Evolutionary conservation across 768 basidiomycete genomes (phyloP), one percentile per base, ranked within the genome.

Genomic region (Hypholoma fasciculare): DNA sequence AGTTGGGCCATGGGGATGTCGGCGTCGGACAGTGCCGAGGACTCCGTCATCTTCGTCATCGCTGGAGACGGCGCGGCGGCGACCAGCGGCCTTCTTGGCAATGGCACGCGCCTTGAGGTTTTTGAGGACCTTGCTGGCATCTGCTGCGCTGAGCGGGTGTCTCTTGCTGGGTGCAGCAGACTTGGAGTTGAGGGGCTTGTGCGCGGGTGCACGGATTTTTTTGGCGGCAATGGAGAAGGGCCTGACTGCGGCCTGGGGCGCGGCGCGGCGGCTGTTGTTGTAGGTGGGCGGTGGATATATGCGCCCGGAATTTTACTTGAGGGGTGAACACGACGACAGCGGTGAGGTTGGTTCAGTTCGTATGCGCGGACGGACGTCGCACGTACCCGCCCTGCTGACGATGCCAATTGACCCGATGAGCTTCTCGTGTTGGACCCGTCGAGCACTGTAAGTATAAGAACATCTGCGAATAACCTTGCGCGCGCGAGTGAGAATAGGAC

Each of bases 301-400:
- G n/a, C n/a, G n/a, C n/a, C n/a, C n/a, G n/a, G n/a, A n/a, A n/a
- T n/a, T n/a, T n/a, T n/a, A n/a, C n/a, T n/a, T n/a, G n/a, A n/a
- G n/a, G n/a, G n/a, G n/a, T n/a, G n/a, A n/a, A n/a, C n/a, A n/a
- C n/a, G n/a, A n/a, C n/a, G n/a, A n/a, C n/a, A n/a, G n/a, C n/a
- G n/a, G n/a, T n/a, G n/a, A n/a, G n/a, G n/a, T n/a, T n/a, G n/a
- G n/a, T n/a, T n/a, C n/a, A n/a, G n/a, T n/a, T n/a, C n/a, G n/a
- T n/a, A n/a, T n/a, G n/a, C n/a, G n/a, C n/a, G n/a, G n/a, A n/a
- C n/a, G n/a, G n/a, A n/a, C 92, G 87, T 8, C 96, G 90, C 44
- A 96, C 94, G 73, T 98, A 97, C 58, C 94, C 93, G 27, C 96
- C 96, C 77, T 98, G 96, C 92, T 93, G 57, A 98, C 77, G 65